Conservation (phyloP, 2,329 filamentous ascomycete genomes). For the Grosmannia serpens region DNA sequence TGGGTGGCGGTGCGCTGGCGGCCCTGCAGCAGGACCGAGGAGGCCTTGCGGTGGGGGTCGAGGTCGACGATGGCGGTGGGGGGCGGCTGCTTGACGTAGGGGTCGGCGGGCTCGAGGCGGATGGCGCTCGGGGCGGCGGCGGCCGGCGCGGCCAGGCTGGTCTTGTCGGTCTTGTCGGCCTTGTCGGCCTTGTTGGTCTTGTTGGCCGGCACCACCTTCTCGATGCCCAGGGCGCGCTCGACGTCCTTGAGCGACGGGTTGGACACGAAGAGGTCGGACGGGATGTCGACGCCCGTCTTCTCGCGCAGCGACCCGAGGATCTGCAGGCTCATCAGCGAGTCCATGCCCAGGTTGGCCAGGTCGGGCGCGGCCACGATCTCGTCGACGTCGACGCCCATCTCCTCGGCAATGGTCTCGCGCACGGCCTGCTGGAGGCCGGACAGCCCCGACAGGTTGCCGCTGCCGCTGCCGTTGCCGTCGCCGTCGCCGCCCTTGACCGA, state of each 20-base stretch:
- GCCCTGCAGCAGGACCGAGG: slow-evolving; percentile 36
- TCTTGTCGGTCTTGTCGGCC: slow-evolving; percentile 7
- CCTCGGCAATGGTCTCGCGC: slow-evolving; percentile 55
- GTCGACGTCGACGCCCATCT: slow-evolving; percentile 60
- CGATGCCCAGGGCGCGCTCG: slow-evolving; percentile 49
- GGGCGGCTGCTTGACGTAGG: slow-evolving; percentile 31
- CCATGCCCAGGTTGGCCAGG: slow-evolving; percentile 45
- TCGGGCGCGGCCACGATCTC: slow-evolving; percentile 45
- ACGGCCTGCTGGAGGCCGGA: slow-evolving; percentile 34
- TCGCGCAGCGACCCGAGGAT: slow-evolving; percentile 44
- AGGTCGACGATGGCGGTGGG: slow-evolving; percentile 27
- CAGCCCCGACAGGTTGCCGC: too few species aligned
- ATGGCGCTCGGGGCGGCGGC: slow-evolving; percentile 18
- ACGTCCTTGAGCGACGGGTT: slow-evolving; percentile 54
- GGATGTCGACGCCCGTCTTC: slow-evolving; percentile 39
- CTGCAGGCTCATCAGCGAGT: slow-evolving; percentile 45
- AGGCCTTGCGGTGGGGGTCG: slow-evolving; percentile 39
- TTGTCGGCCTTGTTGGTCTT: slow-evolving; percentile 8
- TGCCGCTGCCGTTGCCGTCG: slow-evolving; percentile 27
- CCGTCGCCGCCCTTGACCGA: slow-evolving; percentile 25
- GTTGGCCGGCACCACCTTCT: slow-evolving; percentile 21
- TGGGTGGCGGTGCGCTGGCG: slow-evolving; percentile 34
- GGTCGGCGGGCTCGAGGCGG: slow-evolving; percentile 18
- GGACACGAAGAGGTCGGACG: slow-evolving; percentile 48
- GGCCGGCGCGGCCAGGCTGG: too few species aligned